A percentile compares a stretch with the other conserved stretches of the same genome.
These are phyloP conservation scores for Thielaviopsis ethacetica DNA, from an alignment of 2,329 filamentous ascomycete genomes.

Conservation along the genomic window DNA sequence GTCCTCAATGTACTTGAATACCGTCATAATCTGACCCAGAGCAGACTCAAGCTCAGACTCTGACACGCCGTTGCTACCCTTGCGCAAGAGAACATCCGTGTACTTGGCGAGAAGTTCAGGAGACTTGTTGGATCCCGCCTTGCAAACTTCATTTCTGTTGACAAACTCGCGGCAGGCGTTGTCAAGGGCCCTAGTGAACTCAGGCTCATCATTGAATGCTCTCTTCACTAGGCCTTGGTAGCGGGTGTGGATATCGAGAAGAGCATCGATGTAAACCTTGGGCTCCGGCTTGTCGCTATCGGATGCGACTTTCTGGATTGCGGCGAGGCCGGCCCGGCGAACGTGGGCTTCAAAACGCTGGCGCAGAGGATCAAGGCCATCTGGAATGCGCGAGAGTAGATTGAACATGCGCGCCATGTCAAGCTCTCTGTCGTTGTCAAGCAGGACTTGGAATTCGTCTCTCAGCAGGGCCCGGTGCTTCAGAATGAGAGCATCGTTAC, in stretches of 20 bases:
- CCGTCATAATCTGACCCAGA: slow-evolving; percentile 88
- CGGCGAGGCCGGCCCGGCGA: slow-evolving; percentile 69
- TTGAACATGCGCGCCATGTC: slow-evolving; percentile 96
- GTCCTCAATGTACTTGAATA: slow-evolving; percentile 99
- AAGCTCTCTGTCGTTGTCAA: slow-evolving; percentile 88
- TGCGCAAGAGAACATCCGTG: slow-evolving; percentile 79
- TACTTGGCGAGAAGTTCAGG: slow-evolving; percentile 93
- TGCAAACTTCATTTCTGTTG: slow-evolving; percentile 93
- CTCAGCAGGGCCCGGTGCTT: slow-evolving; percentile 74
- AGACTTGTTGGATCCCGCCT: slow-evolving; percentile 80
- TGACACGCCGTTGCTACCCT: slow-evolving; percentile 81
- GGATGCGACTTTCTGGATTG: slow-evolving; percentile 78
- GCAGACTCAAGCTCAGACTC: slow-evolving; percentile 86
- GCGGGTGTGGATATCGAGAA: slow-evolving; percentile 85
- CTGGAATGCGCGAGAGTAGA: slow-evolving; percentile 72
- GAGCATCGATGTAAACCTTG: slow-evolving; percentile 88
- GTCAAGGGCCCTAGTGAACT: slow-evolving; percentile 89
- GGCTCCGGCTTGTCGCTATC: slow-evolving; percentile 85
- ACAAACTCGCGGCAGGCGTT: slow-evolving; percentile 97
- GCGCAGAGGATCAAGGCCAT: slow-evolving; percentile 78
- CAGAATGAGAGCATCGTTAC: slow-evolving; percentile 76
- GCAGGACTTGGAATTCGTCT: slow-evolving; percentile 86
- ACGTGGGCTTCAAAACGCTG: slow-evolving; percentile 85
- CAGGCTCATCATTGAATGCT: slow-evolving; percentile 87
- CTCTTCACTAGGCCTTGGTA: slow-evolving; percentile 84